Percentiles rank a stretch among this genome's conserved stretches.
Evolutionary conservation across 495 filamentous ascomycete genomes (phyloP).

Genomic region (Hypoxylon intermedium): DNA sequence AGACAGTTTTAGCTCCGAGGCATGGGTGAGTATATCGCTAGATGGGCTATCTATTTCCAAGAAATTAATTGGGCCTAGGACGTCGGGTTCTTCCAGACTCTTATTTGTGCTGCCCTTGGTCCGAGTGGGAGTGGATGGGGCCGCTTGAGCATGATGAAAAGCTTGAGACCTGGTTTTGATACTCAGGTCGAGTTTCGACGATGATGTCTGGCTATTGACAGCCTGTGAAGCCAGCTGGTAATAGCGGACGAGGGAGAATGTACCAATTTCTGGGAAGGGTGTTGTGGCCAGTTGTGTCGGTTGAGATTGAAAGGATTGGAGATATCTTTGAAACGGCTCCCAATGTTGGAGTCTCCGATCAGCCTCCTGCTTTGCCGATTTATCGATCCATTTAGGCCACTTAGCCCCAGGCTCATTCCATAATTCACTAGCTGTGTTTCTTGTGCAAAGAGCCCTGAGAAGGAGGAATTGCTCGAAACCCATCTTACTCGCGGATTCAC

Average conservation of each 20-base stretch:
- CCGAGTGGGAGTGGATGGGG: neutral
- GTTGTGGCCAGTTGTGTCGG: too few relatives aligned
- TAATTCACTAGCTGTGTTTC: too few relatives aligned
- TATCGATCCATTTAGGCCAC: neutral
- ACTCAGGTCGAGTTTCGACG: neutral
- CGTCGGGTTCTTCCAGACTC: neutral
- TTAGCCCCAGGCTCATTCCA: too few relatives aligned
- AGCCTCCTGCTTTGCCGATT: neutral
- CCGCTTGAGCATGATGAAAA: too few relatives aligned
- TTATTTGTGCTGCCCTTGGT: neutral
- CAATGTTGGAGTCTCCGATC: neutral
- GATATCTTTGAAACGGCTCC: too few relatives aligned
- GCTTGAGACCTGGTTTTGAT: too few relatives aligned
- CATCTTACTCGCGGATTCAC: neutral
- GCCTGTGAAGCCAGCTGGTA: neutral
- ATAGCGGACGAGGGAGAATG: neutral
- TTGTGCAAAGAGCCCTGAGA: neutral
- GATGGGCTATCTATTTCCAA: neutral
- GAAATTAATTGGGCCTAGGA: too few relatives aligned
- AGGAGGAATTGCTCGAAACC: neutral
- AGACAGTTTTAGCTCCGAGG: neutral
- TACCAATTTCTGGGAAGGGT: neutral
- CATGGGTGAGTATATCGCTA: neutral
- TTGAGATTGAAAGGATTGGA: too few relatives aligned
- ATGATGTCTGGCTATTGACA: neutral